Conservation (phyloP, 768 basidiomycete genomes). For the Tylopilus vinaceipallidus region DNA sequence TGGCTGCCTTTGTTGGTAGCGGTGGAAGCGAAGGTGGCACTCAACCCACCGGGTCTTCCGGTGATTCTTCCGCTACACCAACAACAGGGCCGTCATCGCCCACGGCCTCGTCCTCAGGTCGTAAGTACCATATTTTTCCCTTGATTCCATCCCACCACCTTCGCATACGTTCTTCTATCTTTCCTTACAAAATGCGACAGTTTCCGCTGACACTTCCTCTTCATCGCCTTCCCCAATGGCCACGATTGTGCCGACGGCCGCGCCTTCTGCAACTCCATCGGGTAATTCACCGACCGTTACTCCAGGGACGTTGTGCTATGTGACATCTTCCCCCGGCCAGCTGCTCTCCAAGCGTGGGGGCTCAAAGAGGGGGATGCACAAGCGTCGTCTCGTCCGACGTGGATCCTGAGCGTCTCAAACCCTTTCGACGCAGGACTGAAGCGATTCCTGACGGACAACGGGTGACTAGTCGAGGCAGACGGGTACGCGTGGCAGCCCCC, state of each 20-base stretch:
- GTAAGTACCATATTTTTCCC: constrained; percentile 13
- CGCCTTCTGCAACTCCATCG: constrained; percentile 9
- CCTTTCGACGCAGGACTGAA: not conserved
- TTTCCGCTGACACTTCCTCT: constrained; percentile 23
- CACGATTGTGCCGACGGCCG: not conserved
- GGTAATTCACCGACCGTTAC: not conserved
- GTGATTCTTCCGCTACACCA: constrained; percentile 14
- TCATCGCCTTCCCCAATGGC: constrained; percentile 4
- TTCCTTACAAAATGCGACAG: constrained; percentile 25
- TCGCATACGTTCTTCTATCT: not conserved
- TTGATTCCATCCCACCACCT: not conserved
- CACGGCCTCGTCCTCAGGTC: constrained; percentile 11
- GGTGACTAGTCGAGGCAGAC: not conserved
- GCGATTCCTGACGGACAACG: not conserved
- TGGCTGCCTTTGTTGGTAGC: constrained; percentile 41
- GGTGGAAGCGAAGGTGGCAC: constrained; percentile 13
- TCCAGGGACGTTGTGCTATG: constrained; percentile 16
- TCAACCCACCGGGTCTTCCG: constrained; percentile 22
- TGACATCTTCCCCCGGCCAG: constrained; percentile 15
- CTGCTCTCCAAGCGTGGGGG: constrained; percentile 16
- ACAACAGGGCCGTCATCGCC: constrained; percentile 14
- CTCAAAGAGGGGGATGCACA: constrained; percentile 17
- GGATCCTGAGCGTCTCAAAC: not conserved
- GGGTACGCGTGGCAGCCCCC: not conserved
- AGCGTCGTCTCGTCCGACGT: constrained; percentile 25